These are phyloP conservation scores for Nepenthes alata DNA, from an alignment of 179 eudicot species.

Conservation along the genomic window DNA sequence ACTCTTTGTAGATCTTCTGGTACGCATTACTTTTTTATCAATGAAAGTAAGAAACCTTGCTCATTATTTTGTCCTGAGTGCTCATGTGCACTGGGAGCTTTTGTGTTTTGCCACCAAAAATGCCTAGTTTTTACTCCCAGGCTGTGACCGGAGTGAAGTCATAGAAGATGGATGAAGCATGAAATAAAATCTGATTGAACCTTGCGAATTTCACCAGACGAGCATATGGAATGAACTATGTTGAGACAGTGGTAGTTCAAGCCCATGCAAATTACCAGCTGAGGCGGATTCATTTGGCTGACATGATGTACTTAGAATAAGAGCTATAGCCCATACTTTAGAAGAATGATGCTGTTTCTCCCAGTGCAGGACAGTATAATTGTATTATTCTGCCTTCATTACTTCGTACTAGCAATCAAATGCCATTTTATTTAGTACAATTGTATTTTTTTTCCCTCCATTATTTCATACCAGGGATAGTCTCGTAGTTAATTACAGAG, in stretches of 20 bases:
- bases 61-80: too few relatives aligned
- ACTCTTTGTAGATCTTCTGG: too few relatives aligned
- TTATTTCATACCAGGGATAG: too few relatives aligned
- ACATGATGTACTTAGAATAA: conserved; percentile 93
- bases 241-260: conserved; percentile 90
- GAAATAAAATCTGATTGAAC: conserved; percentile 96
- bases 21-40: too few relatives aligned
- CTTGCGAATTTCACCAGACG: conserved; percentile 80
- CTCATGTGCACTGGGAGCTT: too few relatives aligned
- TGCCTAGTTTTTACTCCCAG: conserved; percentile 22
- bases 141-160: conserved; percentile 92
- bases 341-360: conserved; percentile 83
- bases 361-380: conserved; percentile 70
- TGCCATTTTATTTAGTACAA: too few relatives aligned
- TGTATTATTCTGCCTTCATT: background rate
- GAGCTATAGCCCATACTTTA: conserved; percentile 98
- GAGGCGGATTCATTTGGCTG: conserved; percentile 85
- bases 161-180: conserved; percentile 87
- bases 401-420: too few relatives aligned
- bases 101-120: too few relatives aligned
- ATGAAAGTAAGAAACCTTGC: too few relatives aligned
- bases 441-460: too few relatives aligned
- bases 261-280: conserved; percentile 95
- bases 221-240: conserved; percentile 96
- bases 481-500: too few relatives aligned